These are phyloP conservation scores for Macrolepiota albuminosa DNA, from an alignment of 768 basidiomycete genomes.

Conservation along the genomic window DNA sequence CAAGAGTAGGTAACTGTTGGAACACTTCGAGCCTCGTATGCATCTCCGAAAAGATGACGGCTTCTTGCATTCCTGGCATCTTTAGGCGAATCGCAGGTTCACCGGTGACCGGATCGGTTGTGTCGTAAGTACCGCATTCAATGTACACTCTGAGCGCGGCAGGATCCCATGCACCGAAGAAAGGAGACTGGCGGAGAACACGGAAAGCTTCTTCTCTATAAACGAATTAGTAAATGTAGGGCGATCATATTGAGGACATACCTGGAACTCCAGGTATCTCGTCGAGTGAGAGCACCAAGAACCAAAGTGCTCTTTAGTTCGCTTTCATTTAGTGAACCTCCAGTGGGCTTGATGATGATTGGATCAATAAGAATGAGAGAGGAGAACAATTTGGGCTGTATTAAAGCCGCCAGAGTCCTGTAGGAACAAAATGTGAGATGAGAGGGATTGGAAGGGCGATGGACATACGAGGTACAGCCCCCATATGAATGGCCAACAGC, in stretches of 20 bases:
- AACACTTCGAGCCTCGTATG: conserved; percentile 37
- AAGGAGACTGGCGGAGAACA: conserved; percentile 47
- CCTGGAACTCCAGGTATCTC: conserved; percentile 62
- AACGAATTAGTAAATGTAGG: neutral
- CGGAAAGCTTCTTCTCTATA: conserved; percentile 56
- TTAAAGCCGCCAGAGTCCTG: conserved; percentile 51
- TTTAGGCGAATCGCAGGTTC: conserved; percentile 53
- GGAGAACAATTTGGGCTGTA: conserved; percentile 62
- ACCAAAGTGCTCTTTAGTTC: conserved; percentile 21
- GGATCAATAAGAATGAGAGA: conserved; percentile 78
- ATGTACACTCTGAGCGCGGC: conserved; percentile 58
- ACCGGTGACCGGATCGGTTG: conserved; percentile 19
- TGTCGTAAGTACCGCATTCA: conserved; percentile 47
- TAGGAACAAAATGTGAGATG: neutral
- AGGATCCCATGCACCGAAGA: conserved; percentile 71
- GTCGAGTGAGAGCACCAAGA: conserved; percentile 49
- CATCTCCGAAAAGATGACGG: conserved; percentile 49
- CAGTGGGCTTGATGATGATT: conserved; percentile 41
- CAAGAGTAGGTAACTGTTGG: conserved; percentile 36
- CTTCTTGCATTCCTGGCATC: conserved; percentile 64
- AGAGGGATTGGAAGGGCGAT: neutral
- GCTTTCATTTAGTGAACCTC: conserved; percentile 5
- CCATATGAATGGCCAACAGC: conserved; percentile 84
- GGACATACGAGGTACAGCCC: conserved; percentile 66
- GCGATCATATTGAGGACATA: conserved; percentile 17